Evolutionary conservation across 495 filamentous ascomycete genomes (phyloP).

Genomic region (Xylaria intraflava): DNA sequence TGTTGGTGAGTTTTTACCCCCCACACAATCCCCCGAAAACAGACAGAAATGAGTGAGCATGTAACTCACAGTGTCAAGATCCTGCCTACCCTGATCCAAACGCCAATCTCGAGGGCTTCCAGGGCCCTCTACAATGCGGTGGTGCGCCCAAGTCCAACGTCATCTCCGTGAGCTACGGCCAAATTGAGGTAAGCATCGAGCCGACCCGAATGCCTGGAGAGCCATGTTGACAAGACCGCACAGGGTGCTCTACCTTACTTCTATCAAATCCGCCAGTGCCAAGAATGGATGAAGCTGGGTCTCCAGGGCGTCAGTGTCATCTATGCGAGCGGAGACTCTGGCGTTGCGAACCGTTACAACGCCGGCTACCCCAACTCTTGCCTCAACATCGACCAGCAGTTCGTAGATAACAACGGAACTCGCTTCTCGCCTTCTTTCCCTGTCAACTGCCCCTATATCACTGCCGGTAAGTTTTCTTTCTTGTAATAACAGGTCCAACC

Average conservation of each 20-base stretch:
- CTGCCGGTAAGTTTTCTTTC: slow-evolving; percentile 55
- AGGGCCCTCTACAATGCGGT: slow-evolving; percentile 35
- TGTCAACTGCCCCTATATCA: slow-evolving; percentile 66
- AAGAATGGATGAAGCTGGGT: slow-evolving; percentile 57
- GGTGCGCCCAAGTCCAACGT: slow-evolving; percentile 53
- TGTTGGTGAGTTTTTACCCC: slow-evolving; percentile 21
- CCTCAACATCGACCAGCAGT: slow-evolving; percentile 26
- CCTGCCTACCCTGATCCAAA: slow-evolving; percentile 34
- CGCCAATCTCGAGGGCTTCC: slow-evolving; percentile 33
- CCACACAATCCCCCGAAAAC: neutral
- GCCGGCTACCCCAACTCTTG: slow-evolving; percentile 54
- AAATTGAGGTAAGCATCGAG: slow-evolving; percentile 34
- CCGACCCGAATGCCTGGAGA: neutral
- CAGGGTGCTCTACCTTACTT: slow-evolving; percentile 28
- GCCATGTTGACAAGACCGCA: neutral
- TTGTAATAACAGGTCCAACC: slow-evolving; percentile 45
- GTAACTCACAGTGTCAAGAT: slow-evolving; percentile 15
- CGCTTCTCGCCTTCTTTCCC: slow-evolving; percentile 64
- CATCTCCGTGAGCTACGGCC: slow-evolving; percentile 53
- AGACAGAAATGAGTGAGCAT: neutral
- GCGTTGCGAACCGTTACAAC: slow-evolving; percentile 54
- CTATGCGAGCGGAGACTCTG: slow-evolving; percentile 65
- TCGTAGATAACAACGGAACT: slow-evolving; percentile 8
- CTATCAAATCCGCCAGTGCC: slow-evolving; percentile 50
- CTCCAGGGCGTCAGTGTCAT: slow-evolving; percentile 65